Conservation (phyloP, 495 filamentous ascomycete genomes). For the Cetradonia linearis region DNA sequence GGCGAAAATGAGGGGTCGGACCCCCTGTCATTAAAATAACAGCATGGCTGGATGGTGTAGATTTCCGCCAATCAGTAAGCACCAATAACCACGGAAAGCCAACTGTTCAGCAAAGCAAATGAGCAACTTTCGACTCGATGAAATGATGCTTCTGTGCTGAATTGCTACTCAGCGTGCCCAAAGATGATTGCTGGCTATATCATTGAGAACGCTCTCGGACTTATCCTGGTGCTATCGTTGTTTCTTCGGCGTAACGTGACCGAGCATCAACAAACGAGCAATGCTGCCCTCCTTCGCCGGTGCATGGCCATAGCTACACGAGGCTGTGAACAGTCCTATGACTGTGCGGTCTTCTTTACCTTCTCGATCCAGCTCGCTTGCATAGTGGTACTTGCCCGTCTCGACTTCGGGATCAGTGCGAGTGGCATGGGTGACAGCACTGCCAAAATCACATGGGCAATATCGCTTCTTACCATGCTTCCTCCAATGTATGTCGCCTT, state of each 20-base stretch:
- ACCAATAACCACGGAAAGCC: background rate
- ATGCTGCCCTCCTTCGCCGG: background rate
- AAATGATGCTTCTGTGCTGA: background rate
- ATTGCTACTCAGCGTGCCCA: background rate
- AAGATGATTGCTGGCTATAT: constrained; percentile 27
- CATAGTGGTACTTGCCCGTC: constrained; percentile 26
- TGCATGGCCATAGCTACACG: background rate
- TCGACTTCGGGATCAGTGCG: constrained; percentile 30
- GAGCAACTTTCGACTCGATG: background rate
- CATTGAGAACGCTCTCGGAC: constrained; percentile 20
- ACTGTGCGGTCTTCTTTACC: constrained; percentile 30
- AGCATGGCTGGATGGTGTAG: background rate
- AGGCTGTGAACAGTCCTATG: constrained; percentile 23
- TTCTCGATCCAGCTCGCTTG: constrained; percentile 31
- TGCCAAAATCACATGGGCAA: constrained; percentile 27
- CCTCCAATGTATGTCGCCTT: constrained; percentile 23
- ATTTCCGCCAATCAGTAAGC: background rate
- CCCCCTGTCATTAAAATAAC: background rate
- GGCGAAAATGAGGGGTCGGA: too few species aligned
- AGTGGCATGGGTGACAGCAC: constrained; percentile 28
- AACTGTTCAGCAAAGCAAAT: background rate
- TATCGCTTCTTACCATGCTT: constrained; percentile 26
- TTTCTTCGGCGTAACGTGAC: background rate
- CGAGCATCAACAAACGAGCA: background rate
- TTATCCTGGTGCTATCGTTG: constrained; percentile 4